Conservation (phyloP, 257 asterid species). For the Plantago elongata region DNA sequence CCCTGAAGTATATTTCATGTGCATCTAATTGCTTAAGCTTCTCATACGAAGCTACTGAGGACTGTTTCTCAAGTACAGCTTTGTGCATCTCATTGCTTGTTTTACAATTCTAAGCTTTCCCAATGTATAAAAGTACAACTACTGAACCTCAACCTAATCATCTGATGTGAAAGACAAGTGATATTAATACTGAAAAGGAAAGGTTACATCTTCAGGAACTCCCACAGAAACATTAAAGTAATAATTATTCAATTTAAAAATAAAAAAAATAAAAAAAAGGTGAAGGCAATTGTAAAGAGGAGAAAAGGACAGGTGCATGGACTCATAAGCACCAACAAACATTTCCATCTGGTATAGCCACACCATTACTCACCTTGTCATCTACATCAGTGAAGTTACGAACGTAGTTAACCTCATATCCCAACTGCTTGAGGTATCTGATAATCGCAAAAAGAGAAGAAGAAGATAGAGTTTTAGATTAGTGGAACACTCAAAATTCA, state of each 20-base stretch:
- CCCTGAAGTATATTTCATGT: background rate
- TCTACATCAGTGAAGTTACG: constrained; percentile 98
- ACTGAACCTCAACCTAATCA: background rate
- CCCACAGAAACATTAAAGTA: background rate
- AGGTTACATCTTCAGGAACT: constrained; percentile 6
- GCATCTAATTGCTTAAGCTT: no score
- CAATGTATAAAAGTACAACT: background rate
- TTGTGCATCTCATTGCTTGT: background rate
- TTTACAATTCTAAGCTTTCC: no score
- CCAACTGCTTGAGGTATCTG: constrained; percentile 90
- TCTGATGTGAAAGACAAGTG: background rate
- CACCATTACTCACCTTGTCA: constrained; percentile 61
- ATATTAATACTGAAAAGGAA: background rate
- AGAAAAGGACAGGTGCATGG: background rate
- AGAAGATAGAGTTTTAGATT: constrained; percentile 14
- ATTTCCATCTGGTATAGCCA: background rate
- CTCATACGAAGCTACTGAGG: background rate
- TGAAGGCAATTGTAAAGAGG: background rate
- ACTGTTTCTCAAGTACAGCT: constrained; percentile 6
- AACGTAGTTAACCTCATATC: constrained; percentile 84
- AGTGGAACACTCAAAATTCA: constrained; percentile 13
- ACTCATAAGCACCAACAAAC: constrained; percentile 9
- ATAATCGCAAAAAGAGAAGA: constrained; percentile 38
- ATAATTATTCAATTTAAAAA: background rate
- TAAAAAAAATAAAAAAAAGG: background rate